phyloP scores from a whole-genome alignment of 2,329 filamentous ascomycete genomes.

The Colletotrichum liaoningense region DNA sequence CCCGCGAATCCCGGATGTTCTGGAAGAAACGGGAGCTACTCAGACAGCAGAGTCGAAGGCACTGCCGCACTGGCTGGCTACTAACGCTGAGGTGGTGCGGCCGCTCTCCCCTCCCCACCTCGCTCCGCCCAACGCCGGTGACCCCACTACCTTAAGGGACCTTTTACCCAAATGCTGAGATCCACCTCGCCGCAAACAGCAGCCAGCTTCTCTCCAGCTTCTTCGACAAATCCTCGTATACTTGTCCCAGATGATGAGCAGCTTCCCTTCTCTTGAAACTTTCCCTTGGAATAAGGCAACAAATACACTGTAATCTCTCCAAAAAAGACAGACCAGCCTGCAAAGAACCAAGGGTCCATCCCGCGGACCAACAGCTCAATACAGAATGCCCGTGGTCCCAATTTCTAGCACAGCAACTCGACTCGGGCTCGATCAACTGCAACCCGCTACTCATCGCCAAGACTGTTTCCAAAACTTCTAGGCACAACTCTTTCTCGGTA shows the following conservation, averaged over 20 bases:
- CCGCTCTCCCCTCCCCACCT: not conserved
- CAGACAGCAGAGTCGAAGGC: not conserved
- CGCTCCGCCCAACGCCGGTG: not conserved
- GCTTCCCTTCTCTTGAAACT: too few species aligned
- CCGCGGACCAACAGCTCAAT: too few species aligned
- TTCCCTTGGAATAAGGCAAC: too few species aligned
- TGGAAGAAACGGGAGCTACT: not conserved
- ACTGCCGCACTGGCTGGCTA: constrained; percentile 10
- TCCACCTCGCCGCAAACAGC: not conserved
- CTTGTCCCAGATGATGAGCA: too few species aligned
- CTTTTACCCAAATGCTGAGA: not conserved
- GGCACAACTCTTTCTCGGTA: constrained; percentile 3
- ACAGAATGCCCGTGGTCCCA: not conserved
- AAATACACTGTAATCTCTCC: too few species aligned
- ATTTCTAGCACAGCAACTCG: not conserved
- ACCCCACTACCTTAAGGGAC: not conserved
- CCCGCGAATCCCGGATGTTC: not conserved
- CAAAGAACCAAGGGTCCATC: too few species aligned
- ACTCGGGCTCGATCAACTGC: not conserved
- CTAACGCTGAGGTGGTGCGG: constrained; percentile 10
- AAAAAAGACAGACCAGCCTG: too few species aligned
- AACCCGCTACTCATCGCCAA: not conserved
- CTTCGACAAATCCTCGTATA: not conserved
- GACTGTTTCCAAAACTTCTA: not conserved
- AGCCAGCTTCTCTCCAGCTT: not conserved